Evolutionary conservation across 2,329 filamentous ascomycete species (phyloP), one percentile per base, ranked within the genome.

Genomic region (Fusarium tanahbumbuense): DNA sequence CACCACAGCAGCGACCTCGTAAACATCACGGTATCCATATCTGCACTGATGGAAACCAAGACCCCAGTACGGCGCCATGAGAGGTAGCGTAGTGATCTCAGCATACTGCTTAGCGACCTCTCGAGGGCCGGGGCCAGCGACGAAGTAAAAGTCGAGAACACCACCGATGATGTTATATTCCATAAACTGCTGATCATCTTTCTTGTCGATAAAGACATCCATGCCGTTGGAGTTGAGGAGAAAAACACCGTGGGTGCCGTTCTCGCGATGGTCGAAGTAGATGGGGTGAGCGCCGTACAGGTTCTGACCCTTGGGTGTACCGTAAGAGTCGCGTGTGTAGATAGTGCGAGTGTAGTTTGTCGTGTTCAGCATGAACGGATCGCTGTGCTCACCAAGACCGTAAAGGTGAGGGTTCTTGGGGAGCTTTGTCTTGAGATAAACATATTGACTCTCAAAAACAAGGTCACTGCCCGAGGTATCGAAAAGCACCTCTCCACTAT

Each of bases 91-190:
- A 12, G 84, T 83, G 32, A 90, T 78, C 61, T 87, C 83, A 2
- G 87, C 81, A 67, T 91, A 91, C 72, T 91, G 88, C 70, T 82
- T 81, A 13, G 87, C 82, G 1, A 90, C 87, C 13, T 88, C 85
- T 41, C 87, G 79, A 0, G 89, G 87, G 1, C 81, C 83, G 0
- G 88, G 86, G 0, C 89, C 89, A 11, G 87, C 83, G 12, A 91
- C 73, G 74, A 91, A 91, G 75, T 91, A 91, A 54, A 91, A 87
- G 77, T 95, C 93, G 4, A 96, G 76, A 22, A 94, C 86, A 12
- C 93, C 93, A 9, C 93, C 92, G 1, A 95, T 84, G 2, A 88
- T 88, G 77, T 94, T 93, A 81, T 94, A 96, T 79, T 94, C 91
- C 8, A 96, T 85, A 61, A 90, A 93, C 73, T 93, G 88, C 9